Base-by-base conservation (phyloP, 306 rosid genomes). In the Cicer pinnatifidum region DNA sequence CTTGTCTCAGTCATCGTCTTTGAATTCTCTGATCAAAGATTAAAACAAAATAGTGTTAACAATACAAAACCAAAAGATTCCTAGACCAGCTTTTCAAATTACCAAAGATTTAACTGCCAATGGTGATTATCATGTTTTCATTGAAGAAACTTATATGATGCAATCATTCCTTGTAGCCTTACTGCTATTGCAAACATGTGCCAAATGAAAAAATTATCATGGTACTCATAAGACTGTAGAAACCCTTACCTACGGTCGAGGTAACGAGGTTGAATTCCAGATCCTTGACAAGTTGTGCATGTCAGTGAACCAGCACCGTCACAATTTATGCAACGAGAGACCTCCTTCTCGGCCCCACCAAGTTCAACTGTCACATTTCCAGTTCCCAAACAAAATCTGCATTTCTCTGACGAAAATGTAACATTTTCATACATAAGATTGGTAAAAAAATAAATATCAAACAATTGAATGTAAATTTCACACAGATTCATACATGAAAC, bases 271-370 rank as follows among this genome's bases (percentile, higher is more conserved):
- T 95, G 99, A 76, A 95, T 95, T 41, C 99, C 97, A 6, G 86
- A 84, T 76, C 99, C 99, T 81, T 94, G 98, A 77, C 98, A 94
- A 51, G 98, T 94, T 20, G 98, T 91, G 89, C 98, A 94, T 7
- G 97, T 89, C 68, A 91, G 61, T 7, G 97, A 83, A 66, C 98
- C 98, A 51, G 5, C 91, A 28, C 96, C 97, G 11, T 91, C 97
- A 54, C 99, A 95, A 45, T 91, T 95, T 48, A 95, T 91, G 75
- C 99, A 91, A 51, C 89, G 83, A 44, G 99, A 95, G 7, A 90
- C 89, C 75, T 95, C 97, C 38, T 84, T 88, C 69, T 90, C 93
- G 56, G 45, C 85, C 58, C 96, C 97, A 56, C 97, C 97, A 73
- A 95, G 89, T 51, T 86, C 97, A 64, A 95, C 91, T 1, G 90